Conservation (phyloP, 345 rosid genomes). For the Eucalyptus sp. region DNA sequence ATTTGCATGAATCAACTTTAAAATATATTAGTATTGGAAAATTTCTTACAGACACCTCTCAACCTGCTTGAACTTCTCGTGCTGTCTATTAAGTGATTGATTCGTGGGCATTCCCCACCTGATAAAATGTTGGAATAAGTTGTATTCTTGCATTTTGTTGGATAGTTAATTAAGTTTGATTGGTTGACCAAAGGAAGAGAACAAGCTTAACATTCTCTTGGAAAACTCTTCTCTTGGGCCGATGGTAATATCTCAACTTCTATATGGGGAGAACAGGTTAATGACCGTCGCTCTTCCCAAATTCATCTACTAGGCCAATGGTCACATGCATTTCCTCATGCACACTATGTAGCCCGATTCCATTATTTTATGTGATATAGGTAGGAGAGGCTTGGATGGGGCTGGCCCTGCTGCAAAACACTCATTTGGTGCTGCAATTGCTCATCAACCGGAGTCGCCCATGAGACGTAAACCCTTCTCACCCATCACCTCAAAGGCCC, state of each 20-base stretch:
- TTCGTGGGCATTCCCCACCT: background rate
- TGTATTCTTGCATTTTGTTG: background rate
- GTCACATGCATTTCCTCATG: background rate
- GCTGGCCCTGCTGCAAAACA: conserved; percentile 48
- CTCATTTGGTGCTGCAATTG: conserved; percentile 30
- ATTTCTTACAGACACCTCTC: background rate
- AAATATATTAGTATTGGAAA: background rate
- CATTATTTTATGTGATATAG: conserved; percentile 9
- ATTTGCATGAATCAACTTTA: background rate
- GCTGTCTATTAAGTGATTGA: background rate
- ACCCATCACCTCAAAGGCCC: conserved; percentile 50
- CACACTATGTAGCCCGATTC: background rate
- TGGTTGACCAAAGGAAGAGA: background rate
- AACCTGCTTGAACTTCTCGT: background rate
- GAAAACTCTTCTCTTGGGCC: background rate
- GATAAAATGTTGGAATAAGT: background rate
- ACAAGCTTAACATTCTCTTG: background rate
- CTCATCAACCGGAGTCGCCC: conserved; percentile 44
- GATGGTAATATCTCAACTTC: background rate
- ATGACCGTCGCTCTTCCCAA: background rate
- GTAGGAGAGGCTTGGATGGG: conserved; percentile 51
- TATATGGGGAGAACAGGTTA: background rate
- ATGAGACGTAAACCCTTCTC: conserved; percentile 82
- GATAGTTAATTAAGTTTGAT: background rate
- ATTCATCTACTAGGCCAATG: background rate